Evolutionary conservation across 371 early-diverging fungal genomes (phyloP).

Genomic region (Actinomortierella ambigua): DNA sequence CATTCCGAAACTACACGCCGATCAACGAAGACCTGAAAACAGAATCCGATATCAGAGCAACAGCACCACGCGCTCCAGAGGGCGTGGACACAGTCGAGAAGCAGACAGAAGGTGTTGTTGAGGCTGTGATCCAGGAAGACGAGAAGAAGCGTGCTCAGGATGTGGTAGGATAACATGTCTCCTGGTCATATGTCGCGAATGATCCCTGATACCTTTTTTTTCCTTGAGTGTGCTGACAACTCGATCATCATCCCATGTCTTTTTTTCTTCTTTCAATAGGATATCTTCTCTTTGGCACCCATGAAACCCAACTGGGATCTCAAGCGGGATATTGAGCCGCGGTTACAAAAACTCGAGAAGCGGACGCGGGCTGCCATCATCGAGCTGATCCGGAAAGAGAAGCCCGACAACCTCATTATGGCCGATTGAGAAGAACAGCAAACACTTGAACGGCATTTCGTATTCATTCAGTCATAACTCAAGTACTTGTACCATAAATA

Average conservation of each 20-base stretch:
- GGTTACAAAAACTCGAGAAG: slow-evolving; percentile 72
- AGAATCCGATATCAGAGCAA: slow-evolving; percentile 48
- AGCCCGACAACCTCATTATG: slow-evolving; percentile 39
- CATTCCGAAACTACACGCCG: slow-evolving; percentile 68
- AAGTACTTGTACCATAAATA: no score
- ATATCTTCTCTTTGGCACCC: slow-evolving; percentile 81
- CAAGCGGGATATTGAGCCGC: slow-evolving; percentile 83
- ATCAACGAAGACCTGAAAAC: slow-evolving; percentile 54
- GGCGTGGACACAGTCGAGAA: slow-evolving; percentile 59
- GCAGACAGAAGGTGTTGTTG: slow-evolving; percentile 61
- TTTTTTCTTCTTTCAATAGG: slow-evolving; percentile 50
- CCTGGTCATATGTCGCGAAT: not conserved
- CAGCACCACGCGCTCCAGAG: slow-evolving; percentile 50
- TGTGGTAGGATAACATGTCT: slow-evolving; percentile 53
- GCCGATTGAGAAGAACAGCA: not conserved
- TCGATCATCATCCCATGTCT: no score
- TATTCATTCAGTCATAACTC: no score
- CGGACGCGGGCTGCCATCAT: slow-evolving; percentile 76
- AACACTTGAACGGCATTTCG: no score
- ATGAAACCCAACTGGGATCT: slow-evolving; percentile 90
- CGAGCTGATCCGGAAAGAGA: slow-evolving; percentile 71
- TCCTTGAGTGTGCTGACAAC: not conserved
- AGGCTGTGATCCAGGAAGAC: slow-evolving; percentile 64
- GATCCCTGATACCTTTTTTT: not conserved
- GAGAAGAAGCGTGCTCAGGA: slow-evolving; percentile 69